These are phyloP conservation scores for Nannizzia gypsea DNA, from an alignment of 2,329 filamentous ascomycete species.

Conservation along the genomic window DNA sequence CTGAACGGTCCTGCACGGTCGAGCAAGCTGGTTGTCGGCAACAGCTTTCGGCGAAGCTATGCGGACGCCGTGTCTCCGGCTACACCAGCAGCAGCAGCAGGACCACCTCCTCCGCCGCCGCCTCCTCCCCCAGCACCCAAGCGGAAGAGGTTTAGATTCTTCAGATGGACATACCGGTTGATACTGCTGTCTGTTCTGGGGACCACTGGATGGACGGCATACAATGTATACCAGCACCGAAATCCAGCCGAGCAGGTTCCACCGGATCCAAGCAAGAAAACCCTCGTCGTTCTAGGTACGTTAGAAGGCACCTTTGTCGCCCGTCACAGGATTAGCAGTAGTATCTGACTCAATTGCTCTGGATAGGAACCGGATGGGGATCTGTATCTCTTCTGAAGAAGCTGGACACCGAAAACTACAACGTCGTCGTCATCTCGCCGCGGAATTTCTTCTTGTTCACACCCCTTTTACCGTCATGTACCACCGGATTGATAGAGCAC, in stretches of 20 bases:
- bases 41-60: constrained; percentile 37
- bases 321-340: background rate
- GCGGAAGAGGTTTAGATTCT: constrained; percentile 53
- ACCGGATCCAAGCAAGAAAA: constrained; percentile 87
- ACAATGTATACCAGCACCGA: constrained; percentile 70
- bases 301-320: constrained; percentile 5
- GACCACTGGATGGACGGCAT: constrained; percentile 59
- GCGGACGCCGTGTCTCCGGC: constrained; percentile 40
- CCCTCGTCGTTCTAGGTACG: constrained; percentile 83
- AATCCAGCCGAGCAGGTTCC: constrained; percentile 68
- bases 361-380: constrained; percentile 82
- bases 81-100: no score
- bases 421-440: constrained; percentile 92
- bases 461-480: constrained; percentile 90
- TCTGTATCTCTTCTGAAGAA: constrained; percentile 96
- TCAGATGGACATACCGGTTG: constrained; percentile 74
- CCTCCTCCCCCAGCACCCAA: constrained; percentile 26
- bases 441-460: constrained; percentile 99
- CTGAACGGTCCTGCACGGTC: constrained; percentile 13
- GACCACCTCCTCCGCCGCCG: constrained; percentile 21
- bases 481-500: constrained; percentile 94
- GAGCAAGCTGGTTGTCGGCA: constrained; percentile 18
- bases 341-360: constrained; percentile 16
- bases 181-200: constrained; percentile 64
- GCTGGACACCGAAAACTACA: constrained; percentile 98